Conservation (phyloP, 2,329 filamentous ascomycete species). For the Drechslerella dactyloides region DNA sequence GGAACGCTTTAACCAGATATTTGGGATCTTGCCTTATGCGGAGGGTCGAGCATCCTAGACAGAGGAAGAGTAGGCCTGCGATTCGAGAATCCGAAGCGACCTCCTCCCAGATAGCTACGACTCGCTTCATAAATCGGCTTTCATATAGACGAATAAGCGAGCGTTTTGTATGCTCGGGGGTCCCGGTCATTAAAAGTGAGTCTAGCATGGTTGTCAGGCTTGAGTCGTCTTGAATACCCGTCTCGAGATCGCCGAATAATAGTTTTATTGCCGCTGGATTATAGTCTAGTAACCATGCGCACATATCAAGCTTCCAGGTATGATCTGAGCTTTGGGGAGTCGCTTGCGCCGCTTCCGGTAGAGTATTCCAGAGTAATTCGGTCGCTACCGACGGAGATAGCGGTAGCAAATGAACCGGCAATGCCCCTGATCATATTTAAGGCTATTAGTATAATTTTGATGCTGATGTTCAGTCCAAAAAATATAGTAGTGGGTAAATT, state of each 20-base stretch:
- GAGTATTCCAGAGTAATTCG: background rate
- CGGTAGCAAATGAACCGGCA: background rate
- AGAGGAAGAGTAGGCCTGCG: background rate
- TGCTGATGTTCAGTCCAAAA: no score
- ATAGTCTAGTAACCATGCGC: background rate
- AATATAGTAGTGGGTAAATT: background rate
- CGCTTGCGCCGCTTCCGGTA: background rate
- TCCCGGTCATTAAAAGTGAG: no score
- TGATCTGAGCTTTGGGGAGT: background rate
- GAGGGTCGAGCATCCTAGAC: background rate
- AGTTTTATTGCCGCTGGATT: background rate
- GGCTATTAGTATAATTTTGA: background rate
- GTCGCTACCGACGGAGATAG: background rate
- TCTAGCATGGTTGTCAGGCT: no score
- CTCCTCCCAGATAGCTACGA: background rate
- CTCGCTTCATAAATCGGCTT: no score
- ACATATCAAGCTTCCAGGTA: background rate
- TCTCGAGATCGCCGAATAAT: background rate
- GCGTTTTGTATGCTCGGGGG: no score
- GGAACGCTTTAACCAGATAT: background rate
- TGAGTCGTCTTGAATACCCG: background rate
- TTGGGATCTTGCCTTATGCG: background rate
- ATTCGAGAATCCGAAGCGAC: background rate
- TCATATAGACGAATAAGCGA: no score
- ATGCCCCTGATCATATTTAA: background rate